Conservation (phyloP, 441 rosid genomes). For the Gossypium laxum region DNA sequence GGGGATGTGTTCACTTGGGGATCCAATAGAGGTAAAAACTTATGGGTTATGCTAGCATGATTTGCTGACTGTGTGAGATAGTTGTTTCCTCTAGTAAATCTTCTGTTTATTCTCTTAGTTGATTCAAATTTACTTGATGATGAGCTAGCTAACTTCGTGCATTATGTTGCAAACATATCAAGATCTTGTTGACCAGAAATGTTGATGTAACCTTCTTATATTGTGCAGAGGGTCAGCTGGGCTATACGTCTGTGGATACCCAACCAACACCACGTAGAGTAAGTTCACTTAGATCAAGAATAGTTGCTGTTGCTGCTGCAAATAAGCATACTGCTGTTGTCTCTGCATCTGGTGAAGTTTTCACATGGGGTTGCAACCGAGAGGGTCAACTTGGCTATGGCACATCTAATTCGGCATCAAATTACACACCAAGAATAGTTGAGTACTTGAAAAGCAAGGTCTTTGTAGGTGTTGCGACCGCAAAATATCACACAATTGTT, state of each 20-base stretch:
- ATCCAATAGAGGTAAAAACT: constrained; percentile 77
- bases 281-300: constrained; percentile 56
- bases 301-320: constrained; percentile 90
- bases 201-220: constrained; percentile 20
- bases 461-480: constrained; percentile 52
- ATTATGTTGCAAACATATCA: constrained; percentile 13
- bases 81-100: neutral
- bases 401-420: constrained; percentile 93
- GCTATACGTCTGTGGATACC: constrained; percentile 85
- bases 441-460: constrained; percentile 82
- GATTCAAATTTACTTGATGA: neutral
- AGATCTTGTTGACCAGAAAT: neutral
- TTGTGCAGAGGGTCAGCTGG: constrained; percentile 93
- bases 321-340: constrained; percentile 93
- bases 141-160: neutral
- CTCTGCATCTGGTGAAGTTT: constrained; percentile 85
- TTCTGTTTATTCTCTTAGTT: constrained; percentile 4
- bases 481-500: constrained; percentile 86
- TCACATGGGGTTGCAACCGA: constrained; percentile 95
- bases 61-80: neutral
- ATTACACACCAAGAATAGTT: constrained; percentile 81
- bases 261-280: constrained; percentile 97
- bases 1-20: constrained; percentile 98
- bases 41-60: neutral
- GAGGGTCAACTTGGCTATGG: constrained; percentile 99